Evolutionary conservation across 2,329 filamentous ascomycete genomes (phyloP), one percentile per base, ranked within the genome.

Genomic region (Aureobasidium sp.): DNA sequence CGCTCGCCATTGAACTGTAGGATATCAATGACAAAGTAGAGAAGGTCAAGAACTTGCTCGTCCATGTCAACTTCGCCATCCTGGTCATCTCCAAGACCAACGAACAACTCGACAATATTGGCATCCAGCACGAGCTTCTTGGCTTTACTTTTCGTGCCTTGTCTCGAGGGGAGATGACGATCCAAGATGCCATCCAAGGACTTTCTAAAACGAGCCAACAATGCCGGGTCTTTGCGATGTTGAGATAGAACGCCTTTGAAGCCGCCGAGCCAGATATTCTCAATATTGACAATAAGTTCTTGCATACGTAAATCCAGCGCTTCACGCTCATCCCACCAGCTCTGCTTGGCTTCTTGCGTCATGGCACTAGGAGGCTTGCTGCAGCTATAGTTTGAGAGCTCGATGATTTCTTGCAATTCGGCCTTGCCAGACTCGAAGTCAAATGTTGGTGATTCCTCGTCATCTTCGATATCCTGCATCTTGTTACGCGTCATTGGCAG

Each of bases 21-120:
- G 57, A 97, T 92, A 69, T 99, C 94, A 6, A 99, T 87, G 1
- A 97, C 89, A 71, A 97, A 97, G 76, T 97, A 97, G 3, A 99
- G 82, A 31, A 99, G 78, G 72, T 99, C 94, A 67, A 88, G 91
- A n/a, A 99, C 78, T 0, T 88, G 85, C 69, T 97, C 93, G 66
- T 97, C 93, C 25, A 95, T 82, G 65, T 96, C 91, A 63, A 79
- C 76, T 8, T 86, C 84, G 1, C 86, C 83, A 8, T 83, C 81
- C 0, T 83, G 83, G 2, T 90, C 83, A 68, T 90, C 85, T 3
- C 91, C 91, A 0, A 99, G 82, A 0, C 90, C 90, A 63, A 96
- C 83, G 68, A 99, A 97, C 0, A 99, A 78, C 68, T 96, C 91
- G 51, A 97, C 76, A 20, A 97, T 88, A 62, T 85, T 80, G 29